Percentiles rank a stretch among this genome's conserved stretches.
Evolutionary conservation across 495 filamentous ascomycete genomes (phyloP).

Genomic region (Xylaria sp.): DNA sequence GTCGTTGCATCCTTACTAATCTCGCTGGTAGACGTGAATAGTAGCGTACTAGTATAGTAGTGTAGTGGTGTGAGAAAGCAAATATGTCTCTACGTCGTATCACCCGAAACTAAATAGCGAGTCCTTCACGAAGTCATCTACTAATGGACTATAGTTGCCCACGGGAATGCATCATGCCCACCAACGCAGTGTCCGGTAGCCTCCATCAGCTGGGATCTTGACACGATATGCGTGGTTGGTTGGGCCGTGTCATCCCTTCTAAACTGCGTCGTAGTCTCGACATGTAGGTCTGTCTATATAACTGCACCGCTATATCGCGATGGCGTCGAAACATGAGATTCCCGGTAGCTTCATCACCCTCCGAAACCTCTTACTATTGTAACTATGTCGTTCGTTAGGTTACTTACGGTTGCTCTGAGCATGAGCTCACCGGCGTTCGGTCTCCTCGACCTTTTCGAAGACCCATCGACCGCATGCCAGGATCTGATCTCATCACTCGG

Average conservation of each 20-base stretch:
- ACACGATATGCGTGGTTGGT: neutral
- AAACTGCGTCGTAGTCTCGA: neutral
- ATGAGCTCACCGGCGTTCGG: neutral
- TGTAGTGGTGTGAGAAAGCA: neutral
- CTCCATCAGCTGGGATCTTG: neutral
- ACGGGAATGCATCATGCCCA: neutral
- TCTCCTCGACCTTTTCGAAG: constrained; percentile 1
- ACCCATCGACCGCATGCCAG: neutral
- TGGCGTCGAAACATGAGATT: neutral
- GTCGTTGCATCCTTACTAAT: neutral
- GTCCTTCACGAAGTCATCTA: neutral
- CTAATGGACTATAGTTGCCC: neutral
- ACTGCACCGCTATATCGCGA: neutral
- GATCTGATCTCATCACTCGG: neutral
- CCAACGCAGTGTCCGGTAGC: neutral
- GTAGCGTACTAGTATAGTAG: too few relatives aligned
- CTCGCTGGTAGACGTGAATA: neutral
- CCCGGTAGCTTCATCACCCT: neutral
- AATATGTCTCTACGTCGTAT: neutral
- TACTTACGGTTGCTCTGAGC: neutral
- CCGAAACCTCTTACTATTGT: neutral
- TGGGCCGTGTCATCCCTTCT: neutral
- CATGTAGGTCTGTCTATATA: neutral
- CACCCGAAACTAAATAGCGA: neutral
- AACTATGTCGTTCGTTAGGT: neutral